These are phyloP conservation scores for Pichia cactophila DNA, from an alignment of 1,139 yeast species.

Conservation along the genomic window DNA sequence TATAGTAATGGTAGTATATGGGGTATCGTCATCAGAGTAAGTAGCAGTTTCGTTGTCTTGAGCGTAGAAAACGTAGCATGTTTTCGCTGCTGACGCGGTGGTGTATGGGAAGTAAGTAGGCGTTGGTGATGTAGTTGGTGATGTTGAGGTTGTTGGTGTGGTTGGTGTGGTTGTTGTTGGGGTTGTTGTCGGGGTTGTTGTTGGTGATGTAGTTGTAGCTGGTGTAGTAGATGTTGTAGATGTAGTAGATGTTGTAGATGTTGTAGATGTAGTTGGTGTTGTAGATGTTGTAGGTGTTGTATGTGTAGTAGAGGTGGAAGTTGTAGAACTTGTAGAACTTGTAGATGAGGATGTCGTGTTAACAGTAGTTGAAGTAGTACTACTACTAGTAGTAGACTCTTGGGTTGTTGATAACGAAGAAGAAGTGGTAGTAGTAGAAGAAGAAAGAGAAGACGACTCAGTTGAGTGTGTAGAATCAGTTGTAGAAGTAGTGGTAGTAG, in stretches of 20 bases:
- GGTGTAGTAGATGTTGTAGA: slow-evolving; percentile 9
- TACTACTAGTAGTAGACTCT: slow-evolving; percentile 2
- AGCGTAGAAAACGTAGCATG: slow-evolving; percentile 29
- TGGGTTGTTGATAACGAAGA: slow-evolving; percentile 3
- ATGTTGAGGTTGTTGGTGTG: slow-evolving; percentile 7
- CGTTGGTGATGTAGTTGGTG: slow-evolving; percentile 11
- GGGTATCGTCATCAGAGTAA: slow-evolving; percentile 20
- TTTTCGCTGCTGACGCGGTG: slow-evolving; percentile 25
- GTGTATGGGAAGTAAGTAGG: slow-evolving; percentile 24
- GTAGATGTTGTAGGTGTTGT: background rate
- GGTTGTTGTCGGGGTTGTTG: slow-evolving; percentile 1
- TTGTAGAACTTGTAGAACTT: background rate
- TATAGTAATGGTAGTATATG: slow-evolving; percentile 27
- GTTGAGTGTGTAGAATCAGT: background rate
- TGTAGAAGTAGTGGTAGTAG: background rate
- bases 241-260: slow-evolving; percentile 11
- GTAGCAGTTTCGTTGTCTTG: slow-evolving; percentile 23
- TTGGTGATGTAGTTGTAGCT: slow-evolving; percentile 1
- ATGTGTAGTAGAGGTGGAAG: slow-evolving; percentile 7
- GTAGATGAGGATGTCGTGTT: too few species aligned
- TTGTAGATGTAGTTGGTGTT: slow-evolving; percentile 7
- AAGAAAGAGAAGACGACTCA: background rate
- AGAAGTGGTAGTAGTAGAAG: slow-evolving; percentile 3
- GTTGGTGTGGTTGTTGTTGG: slow-evolving; percentile 1
- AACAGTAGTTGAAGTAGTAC: background rate